A percentile compares a stretch with the other conserved stretches of the same genome.
Conservation (phyloP, 2,329 filamentous ascomycete genomes). For the Trichothecium roseum region DNA sequence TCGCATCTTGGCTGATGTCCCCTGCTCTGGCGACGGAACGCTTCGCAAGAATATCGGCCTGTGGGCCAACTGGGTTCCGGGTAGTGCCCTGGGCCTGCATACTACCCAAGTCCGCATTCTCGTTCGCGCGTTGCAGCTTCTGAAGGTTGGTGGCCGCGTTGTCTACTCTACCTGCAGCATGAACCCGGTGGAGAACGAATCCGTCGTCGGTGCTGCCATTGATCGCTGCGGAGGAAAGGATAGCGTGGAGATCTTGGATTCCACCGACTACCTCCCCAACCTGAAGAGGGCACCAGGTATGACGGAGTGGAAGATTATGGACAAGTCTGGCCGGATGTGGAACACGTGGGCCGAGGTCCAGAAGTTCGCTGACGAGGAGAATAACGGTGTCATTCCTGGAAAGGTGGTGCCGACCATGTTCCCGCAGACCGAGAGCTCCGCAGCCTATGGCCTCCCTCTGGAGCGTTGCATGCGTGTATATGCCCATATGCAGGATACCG, state of each 20-base stretch:
- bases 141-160: slow-evolving; percentile 87
- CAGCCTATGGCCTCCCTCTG: slow-evolving; percentile 59
- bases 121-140: slow-evolving; percentile 84
- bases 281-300: slow-evolving; percentile 71
- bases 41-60: slow-evolving; percentile 85
- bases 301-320: slow-evolving; percentile 81
- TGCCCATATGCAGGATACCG: slow-evolving; percentile 90
- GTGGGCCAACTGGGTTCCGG: slow-evolving; percentile 91
- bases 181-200: slow-evolving; percentile 97
- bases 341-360: slow-evolving; percentile 74
- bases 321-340: slow-evolving; percentile 73
- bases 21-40: slow-evolving; percentile 93
- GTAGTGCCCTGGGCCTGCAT: slow-evolving; percentile 79
- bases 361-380: slow-evolving; percentile 52
- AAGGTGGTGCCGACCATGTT: slow-evolving; percentile 79
- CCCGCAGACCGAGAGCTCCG: slow-evolving; percentile 43
- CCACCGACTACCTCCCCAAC: slow-evolving; percentile 63
- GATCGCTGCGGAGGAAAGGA: slow-evolving; percentile 74
- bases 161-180: slow-evolving; percentile 99
- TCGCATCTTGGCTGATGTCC: slow-evolving; percentile 90
- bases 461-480: slow-evolving; percentile 92
- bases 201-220: slow-evolving; percentile 80
- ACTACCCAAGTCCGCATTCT: slow-evolving; percentile 81
- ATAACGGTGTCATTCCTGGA: slow-evolving; percentile 43
- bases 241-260: slow-evolving; percentile 79